Conservation (phyloP, 495 filamentous ascomycete species). For the Penicillium simplicissimum region DNA sequence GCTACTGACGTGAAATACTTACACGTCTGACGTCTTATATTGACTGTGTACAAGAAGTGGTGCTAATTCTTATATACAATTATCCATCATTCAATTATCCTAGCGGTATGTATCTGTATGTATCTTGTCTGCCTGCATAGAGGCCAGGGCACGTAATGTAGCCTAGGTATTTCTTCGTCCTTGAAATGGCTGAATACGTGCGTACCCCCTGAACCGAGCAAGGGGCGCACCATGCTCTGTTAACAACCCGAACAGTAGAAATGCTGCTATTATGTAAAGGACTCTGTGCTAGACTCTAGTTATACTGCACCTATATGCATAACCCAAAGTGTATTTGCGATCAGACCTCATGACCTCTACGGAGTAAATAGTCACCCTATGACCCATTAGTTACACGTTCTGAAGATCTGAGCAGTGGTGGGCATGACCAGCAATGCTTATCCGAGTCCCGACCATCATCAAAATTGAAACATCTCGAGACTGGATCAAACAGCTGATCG, state of each 20-base stretch:
- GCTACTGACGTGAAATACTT: no score
- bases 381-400: no score
- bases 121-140: conserved; percentile 12
- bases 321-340: background rate
- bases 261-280: no score
- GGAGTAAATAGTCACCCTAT: no score
- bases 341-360: background rate
- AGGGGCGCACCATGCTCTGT: background rate
- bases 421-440: background rate
- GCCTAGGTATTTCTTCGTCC: background rate
- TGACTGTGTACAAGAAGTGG: no score
- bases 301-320: background rate
- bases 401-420: background rate
- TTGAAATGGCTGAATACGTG: background rate
- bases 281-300: no score
- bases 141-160: background rate
- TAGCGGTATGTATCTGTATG: background rate
- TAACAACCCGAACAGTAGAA: no score
- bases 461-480: background rate
- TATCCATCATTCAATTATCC: background rate
- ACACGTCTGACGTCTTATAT: no score
- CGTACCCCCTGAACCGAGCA: conserved; percentile 10
- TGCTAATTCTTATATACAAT: background rate
- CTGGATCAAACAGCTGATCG: conserved; percentile 1
- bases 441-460: background rate